Evolutionary conservation across 495 filamentous ascomycete genomes (phyloP).

Genomic region (Tetracladium setigerum): DNA sequence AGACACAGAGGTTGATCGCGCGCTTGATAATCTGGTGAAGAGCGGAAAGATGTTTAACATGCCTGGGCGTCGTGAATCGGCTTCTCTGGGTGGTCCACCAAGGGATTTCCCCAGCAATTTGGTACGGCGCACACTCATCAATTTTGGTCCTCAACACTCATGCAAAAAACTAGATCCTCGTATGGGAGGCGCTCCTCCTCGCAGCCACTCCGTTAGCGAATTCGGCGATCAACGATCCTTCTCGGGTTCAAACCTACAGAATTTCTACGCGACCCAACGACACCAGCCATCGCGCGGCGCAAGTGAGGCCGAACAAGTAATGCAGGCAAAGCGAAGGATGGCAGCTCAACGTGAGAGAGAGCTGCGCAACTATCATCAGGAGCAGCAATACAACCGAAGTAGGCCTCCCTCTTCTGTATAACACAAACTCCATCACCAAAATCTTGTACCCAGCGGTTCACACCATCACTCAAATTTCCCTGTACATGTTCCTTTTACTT

Average conservation of each 20-base stretch:
- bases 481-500: conserved; percentile 15
- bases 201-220: conserved; percentile 81
- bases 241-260: conserved; percentile 76
- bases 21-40: conserved; percentile 90
- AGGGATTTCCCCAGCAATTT: conserved; percentile 50
- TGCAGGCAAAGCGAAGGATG: conserved; percentile 98
- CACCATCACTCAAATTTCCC: conserved; percentile 21
- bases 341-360: conserved; percentile 98
- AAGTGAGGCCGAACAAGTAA: conserved; percentile 95
- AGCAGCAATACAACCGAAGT: conserved; percentile 99
- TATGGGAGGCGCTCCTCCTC: conserved; percentile 51
- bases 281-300: conserved; percentile 67
- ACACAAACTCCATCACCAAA: conserved; percentile 39
- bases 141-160: conserved; percentile 4
- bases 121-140: conserved; percentile 27
- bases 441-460: conserved; percentile 31
- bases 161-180: conserved; percentile 35
- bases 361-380: conserved; percentile 98
- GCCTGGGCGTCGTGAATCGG: conserved; percentile 76
- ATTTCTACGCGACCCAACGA: conserved; percentile 89
- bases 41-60: conserved; percentile 83
- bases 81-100: conserved; percentile 52
- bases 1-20: conserved; percentile 85
- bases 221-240: conserved; percentile 64
- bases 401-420: conserved; percentile 55